phyloP scores from a whole-genome alignment of 345 rosid species.

The Atalantia buxifolia region DNA sequence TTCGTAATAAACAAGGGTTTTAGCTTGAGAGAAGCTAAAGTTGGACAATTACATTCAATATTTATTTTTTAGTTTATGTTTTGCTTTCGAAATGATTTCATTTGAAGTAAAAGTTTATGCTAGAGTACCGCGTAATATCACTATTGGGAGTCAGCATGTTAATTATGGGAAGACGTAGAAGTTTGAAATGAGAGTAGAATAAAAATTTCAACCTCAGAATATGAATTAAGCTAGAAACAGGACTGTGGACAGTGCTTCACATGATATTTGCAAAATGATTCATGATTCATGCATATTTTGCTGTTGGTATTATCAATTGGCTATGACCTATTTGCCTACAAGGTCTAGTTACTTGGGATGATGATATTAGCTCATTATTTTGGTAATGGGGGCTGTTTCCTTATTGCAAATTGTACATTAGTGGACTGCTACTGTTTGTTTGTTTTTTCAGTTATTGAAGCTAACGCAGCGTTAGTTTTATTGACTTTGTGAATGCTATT shows the following conservation, averaged over 20 bases:
- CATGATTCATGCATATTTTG: constrained; percentile 67
- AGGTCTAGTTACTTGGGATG: constrained; percentile 2
- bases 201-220: background rate
- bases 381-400: background rate
- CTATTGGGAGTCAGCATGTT: too few species aligned
- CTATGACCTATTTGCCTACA: constrained; percentile 11
- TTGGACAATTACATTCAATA: background rate
- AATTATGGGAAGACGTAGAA: background rate
- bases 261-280: too few species aligned
- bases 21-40: background rate
- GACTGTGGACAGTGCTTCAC: background rate
- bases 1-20: background rate
- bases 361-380: constrained; percentile 11
- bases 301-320: constrained; percentile 63
- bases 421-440: background rate
- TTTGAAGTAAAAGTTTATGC: background rate
- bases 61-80: background rate
- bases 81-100: background rate
- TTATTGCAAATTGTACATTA: background rate
- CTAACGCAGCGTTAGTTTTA: background rate
- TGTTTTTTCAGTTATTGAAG: background rate
- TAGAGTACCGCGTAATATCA: background rate
- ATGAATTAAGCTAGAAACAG: background rate
- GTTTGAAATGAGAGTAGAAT: background rate
- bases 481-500: background rate